Percentiles rank a stretch among this genome's conserved stretches.
Conservation (phyloP, 768 basidiomycete species). For the Grammothele lineata region DNA sequence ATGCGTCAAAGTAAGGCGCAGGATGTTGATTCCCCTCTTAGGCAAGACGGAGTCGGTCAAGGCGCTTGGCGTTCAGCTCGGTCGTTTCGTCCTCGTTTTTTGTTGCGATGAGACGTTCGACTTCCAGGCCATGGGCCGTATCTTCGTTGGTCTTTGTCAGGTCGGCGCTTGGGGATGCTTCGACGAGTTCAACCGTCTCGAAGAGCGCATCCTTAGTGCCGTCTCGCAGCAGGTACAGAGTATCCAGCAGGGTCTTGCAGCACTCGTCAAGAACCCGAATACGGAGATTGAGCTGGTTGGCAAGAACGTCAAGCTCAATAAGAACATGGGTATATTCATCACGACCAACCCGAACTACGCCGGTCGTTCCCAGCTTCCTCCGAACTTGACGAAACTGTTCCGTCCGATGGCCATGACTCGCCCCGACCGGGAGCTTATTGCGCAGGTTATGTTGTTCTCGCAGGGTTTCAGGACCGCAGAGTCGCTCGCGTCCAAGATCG, state of each 20-base stretch:
- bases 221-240: constrained; percentile 99
- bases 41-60: constrained; percentile 99
- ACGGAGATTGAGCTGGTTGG: constrained; percentile 95
- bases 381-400: constrained; percentile 89
- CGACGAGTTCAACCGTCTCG: constrained; percentile 96
- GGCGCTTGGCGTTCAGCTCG: constrained; percentile 94
- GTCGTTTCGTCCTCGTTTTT: constrained; percentile 99
- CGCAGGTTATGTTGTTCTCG: constrained; percentile 99
- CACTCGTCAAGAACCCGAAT: constrained; percentile 76
- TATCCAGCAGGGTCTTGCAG: constrained; percentile 93
- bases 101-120: constrained; percentile 99
- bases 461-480: constrained; percentile 99
- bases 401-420: constrained; percentile 99
- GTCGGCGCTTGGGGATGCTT: constrained; percentile 99
- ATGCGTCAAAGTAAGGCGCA: no score
- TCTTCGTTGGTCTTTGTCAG: constrained; percentile 97
- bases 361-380: constrained; percentile 87
- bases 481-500: constrained; percentile 95
- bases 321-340: constrained; percentile 97
- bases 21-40: no score
- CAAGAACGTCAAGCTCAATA: constrained; percentile 88
- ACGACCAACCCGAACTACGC: constrained; percentile 99
- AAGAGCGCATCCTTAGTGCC: constrained; percentile 95
- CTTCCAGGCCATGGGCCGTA: constrained; percentile 99
- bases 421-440: constrained; percentile 96